Evolutionary conservation across 345 rosid species (phyloP), one percentile per base, ranked within the genome.

Genomic region (Microthlaspi erraticum): DNA sequence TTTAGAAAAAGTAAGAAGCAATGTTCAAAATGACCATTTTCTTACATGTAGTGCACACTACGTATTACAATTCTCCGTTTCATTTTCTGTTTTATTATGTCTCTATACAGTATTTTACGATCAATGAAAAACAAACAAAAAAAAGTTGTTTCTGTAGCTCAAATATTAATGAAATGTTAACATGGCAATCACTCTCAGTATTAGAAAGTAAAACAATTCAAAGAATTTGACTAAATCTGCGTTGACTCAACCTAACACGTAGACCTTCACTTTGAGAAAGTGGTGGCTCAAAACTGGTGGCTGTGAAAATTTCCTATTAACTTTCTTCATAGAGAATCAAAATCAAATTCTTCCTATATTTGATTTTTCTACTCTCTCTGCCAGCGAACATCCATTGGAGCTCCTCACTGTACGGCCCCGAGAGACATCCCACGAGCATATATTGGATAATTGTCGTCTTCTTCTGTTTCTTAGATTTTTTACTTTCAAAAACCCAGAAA

Each of bases 371-470:
- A n/a, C 5, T 86, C 93, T 68, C 59, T 29, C 13, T 54, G 70
- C 75, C 79, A 75, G 74, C 79, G 1, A 75, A 75, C 70, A 62
- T 62, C 74, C 66, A 62, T 54, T 46, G 79, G 79, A 75, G 44
- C 64, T 53, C 74, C 74, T 66, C 64, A 51, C 73, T 60, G 26
- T 4, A 49, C 67, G 72, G 61, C 34, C 4, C 4, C 31, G 3
- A 36, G 49, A 56, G 14, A 48, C 46, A 23, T 44, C 64, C 69
- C 55, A 60, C 42, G 60, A 71, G n/a, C 7, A 49, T 41, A 59
- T 8, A 29, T 55, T 11, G 41, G 8, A 52, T 16, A 23, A 36
- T 14, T 37, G 50, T 70, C 14, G 12, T 29, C 51, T 48, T 37
- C 37, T 37, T 59, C 33, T 45, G 36, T 9, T 46, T 54, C 12